These are phyloP conservation scores for Kuraishia molischiana DNA, from an alignment of 805 yeast genomes.

Conservation along the genomic window DNA sequence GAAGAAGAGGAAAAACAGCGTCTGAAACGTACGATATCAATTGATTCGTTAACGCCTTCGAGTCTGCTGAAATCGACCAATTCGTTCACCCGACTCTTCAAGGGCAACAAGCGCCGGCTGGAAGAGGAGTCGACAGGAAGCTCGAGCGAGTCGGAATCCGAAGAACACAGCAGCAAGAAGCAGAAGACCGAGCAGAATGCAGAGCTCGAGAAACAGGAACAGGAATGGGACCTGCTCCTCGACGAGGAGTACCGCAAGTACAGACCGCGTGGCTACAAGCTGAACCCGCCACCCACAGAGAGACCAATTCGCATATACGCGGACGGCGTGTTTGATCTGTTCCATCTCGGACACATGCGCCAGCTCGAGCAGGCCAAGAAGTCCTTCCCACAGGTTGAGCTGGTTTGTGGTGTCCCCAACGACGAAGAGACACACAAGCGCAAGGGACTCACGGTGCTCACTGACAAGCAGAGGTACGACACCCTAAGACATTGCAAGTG, in stretches of 20 bases:
- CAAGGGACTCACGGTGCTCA: conserved; percentile 87
- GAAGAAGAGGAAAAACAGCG: not conserved
- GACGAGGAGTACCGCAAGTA: conserved; percentile 66
- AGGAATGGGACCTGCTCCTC: conserved; percentile 46
- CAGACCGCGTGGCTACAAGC: conserved; percentile 69
- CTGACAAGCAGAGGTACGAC: conserved; percentile 82
- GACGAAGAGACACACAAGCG: conserved; percentile 86
- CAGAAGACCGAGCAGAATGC: not conserved
- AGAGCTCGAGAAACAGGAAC: conserved; percentile 1
- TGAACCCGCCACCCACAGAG: conserved; percentile 77
- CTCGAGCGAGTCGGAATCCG: not conserved
- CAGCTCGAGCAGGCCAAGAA: conserved; percentile 96
- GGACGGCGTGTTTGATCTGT: conserved; percentile 95
- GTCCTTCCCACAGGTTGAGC: conserved; percentile 71
- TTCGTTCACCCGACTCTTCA: not conserved
- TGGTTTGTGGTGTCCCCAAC: conserved; percentile 88
- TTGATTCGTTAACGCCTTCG: conserved; percentile 1
- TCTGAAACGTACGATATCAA: conserved; percentile 2
- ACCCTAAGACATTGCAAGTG: conserved; percentile 89
- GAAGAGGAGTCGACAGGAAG: not conserved
- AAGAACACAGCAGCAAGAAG: not conserved
- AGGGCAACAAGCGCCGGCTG: conserved; percentile 1
- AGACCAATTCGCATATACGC: conserved; percentile 93
- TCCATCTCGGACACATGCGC: conserved; percentile 96
- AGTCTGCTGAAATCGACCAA: conserved; percentile 1